Conservation (phyloP, 2,329 filamentous ascomycete genomes). For the Paramyrothecium sp. region DNA sequence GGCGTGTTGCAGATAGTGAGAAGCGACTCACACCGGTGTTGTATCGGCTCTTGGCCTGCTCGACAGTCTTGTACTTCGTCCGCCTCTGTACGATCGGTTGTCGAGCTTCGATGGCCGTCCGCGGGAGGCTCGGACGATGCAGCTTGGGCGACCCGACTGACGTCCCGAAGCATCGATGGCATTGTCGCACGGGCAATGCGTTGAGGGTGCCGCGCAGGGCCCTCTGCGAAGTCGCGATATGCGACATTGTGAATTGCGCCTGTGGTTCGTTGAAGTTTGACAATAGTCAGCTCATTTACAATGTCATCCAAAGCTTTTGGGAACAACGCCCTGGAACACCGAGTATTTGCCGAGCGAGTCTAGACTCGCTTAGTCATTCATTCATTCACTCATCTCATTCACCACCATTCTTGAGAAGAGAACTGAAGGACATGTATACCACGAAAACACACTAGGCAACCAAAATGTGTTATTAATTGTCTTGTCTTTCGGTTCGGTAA, state of each 20-base stretch:
- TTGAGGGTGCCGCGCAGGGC: constrained; percentile 30
- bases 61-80: constrained; percentile 51
- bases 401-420: neutral
- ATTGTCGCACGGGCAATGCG: constrained; percentile 31
- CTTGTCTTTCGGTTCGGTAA: neutral
- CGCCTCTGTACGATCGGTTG: constrained; percentile 35
- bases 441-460: neutral
- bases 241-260: constrained; percentile 33
- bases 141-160: constrained; percentile 31
- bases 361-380: constrained; percentile 2
- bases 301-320: neutral
- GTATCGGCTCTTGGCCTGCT: constrained; percentile 58
- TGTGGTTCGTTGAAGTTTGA: constrained; percentile 10
- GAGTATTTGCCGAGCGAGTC: constrained; percentile 19
- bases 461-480: neutral
- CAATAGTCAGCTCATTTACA: constrained; percentile 7
- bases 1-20: neutral
- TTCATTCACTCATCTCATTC: constrained; percentile 1
- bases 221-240: constrained; percentile 29
- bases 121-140: constrained; percentile 30
- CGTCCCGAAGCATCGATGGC: constrained; percentile 41
- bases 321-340: constrained; percentile 5
- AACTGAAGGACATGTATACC: neutral
- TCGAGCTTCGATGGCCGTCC: constrained; percentile 26
- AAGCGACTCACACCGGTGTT: constrained; percentile 48